Evolutionary conservation across 2,329 filamentous ascomycete species (phyloP).

Genomic region (Proliferodiscus dingleyae): DNA sequence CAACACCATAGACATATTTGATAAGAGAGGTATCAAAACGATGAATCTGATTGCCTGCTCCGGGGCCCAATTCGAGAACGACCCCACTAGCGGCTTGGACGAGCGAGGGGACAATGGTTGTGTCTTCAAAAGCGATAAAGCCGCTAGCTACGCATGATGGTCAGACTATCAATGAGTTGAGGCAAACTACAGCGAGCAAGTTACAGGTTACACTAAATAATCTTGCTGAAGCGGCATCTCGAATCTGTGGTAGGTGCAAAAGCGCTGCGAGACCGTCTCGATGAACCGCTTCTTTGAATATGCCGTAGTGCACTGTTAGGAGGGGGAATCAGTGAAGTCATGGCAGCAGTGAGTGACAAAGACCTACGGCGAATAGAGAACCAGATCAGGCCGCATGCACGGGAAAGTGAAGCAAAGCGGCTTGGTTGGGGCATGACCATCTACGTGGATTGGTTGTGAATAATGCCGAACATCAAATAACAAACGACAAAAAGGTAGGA

Average conservation of each 20-base stretch:
- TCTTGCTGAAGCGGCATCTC: slow-evolving; percentile 23
- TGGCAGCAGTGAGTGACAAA: too few species aligned
- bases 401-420: too few species aligned
- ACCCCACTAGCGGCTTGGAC: slow-evolving; percentile 29
- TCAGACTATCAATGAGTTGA: slow-evolving; percentile 7
- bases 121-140: slow-evolving; percentile 33
- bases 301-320: slow-evolving; percentile 19
- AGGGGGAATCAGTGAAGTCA: too few species aligned
- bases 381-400: too few species aligned
- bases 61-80: slow-evolving; percentile 42
- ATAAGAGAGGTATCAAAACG: slow-evolving; percentile 33
- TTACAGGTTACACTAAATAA: slow-evolving; percentile 24
- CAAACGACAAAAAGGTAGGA: too few species aligned
- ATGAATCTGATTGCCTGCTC: slow-evolving; percentile 40
- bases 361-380: too few species aligned
- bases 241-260: slow-evolving; percentile 14
- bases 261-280: slow-evolving; percentile 20
- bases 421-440: too few species aligned
- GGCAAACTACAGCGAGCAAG: background rate
- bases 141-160: slow-evolving; percentile 17
- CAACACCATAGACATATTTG: slow-evolving; percentile 36
- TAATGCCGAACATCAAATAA: too few species aligned
- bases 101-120: slow-evolving; percentile 32
- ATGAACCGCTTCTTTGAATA: slow-evolving; percentile 17
- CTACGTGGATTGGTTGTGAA: too few species aligned